A percentile compares a stretch with the other conserved stretches of the same genome.
Evolutionary conservation across 2,329 filamentous ascomycete species (phyloP).

Genomic region (Fusarium irregulare): DNA sequence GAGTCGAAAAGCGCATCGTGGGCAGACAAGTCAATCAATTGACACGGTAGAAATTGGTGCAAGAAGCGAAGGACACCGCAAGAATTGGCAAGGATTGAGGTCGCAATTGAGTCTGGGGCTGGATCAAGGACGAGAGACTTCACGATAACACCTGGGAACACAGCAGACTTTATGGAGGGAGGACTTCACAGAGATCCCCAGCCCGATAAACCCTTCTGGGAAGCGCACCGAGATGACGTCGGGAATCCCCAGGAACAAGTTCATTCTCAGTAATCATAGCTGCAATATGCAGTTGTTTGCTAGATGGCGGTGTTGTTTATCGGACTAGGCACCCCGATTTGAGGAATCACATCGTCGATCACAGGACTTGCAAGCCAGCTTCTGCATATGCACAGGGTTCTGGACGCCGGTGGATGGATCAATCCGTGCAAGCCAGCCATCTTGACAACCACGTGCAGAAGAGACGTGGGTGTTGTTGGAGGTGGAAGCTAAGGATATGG

Average conservation of each 20-base stretch:
- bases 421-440: conserved; percentile 15
- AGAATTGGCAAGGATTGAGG: conserved; percentile 10
- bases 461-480: conserved; percentile 37
- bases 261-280: conserved; percentile 18
- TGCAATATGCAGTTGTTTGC: conserved; percentile 17
- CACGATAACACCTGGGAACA: conserved; percentile 8
- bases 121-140: conserved; percentile 3
- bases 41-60: background rate
- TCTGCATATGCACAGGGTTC: conserved; percentile 25
- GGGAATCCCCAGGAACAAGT: conserved; percentile 21
- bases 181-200: conserved; percentile 18
- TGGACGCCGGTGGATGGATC: conserved; percentile 11
- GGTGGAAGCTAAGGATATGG: conserved; percentile 22
- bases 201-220: conserved; percentile 35
- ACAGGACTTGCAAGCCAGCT: conserved; percentile 28
- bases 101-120: conserved; percentile 30
- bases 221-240: conserved; percentile 27
- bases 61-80: conserved; percentile 5
- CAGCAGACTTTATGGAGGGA: conserved; percentile 35
- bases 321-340: conserved; percentile 29
- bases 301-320: conserved; percentile 34
- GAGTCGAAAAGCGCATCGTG: conserved; percentile 50
- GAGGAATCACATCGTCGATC: conserved; percentile 35
- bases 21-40: conserved; percentile 18
- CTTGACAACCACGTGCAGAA: conserved; percentile 40